Evolutionary conservation across 2,329 filamentous ascomycete genomes (phyloP).

Genomic region (Samsoniella hepiali): DNA sequence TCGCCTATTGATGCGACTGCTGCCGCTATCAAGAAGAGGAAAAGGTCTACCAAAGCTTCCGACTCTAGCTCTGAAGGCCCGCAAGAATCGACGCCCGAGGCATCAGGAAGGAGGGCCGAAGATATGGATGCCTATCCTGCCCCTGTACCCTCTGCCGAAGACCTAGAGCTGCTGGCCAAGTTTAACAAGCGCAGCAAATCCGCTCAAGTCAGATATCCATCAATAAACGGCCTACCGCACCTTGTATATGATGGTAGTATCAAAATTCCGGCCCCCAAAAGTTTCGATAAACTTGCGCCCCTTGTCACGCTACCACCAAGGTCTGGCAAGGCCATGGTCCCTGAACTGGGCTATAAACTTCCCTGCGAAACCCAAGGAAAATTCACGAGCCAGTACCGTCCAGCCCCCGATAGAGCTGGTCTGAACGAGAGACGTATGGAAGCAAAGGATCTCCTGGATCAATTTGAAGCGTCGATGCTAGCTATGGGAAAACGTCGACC

Average conservation of each 20-base stretch:
- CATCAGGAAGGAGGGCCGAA: constrained; percentile 31
- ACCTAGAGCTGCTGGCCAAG: constrained; percentile 35
- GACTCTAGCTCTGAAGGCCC: constrained; percentile 23
- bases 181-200: constrained; percentile 38
- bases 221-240: constrained; percentile 38
- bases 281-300: constrained; percentile 43
- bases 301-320: constrained; percentile 40
- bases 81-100: constrained; percentile 31
- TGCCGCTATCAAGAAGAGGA: constrained; percentile 5
- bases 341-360: constrained; percentile 37
- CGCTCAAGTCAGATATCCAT: constrained; percentile 37
- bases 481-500: constrained; percentile 41
- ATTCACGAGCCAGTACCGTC: constrained; percentile 41
- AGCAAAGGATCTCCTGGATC: constrained; percentile 37
- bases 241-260: constrained; percentile 37
- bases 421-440: constrained; percentile 42
- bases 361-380: constrained; percentile 44
- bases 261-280: constrained; percentile 44
- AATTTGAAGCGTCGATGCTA: constrained; percentile 42
- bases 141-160: constrained; percentile 33
- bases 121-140: constrained; percentile 33
- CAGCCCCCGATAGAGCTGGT: constrained; percentile 37
- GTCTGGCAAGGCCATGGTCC: constrained; percentile 38
- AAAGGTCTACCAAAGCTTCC: constrained; percentile 8
- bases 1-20: neutral